Percentiles rank a stretch among this genome's conserved stretches.
Conservation (phyloP, 768 basidiomycete genomes). For the Rhodosporidiobolus sp. region DNA sequence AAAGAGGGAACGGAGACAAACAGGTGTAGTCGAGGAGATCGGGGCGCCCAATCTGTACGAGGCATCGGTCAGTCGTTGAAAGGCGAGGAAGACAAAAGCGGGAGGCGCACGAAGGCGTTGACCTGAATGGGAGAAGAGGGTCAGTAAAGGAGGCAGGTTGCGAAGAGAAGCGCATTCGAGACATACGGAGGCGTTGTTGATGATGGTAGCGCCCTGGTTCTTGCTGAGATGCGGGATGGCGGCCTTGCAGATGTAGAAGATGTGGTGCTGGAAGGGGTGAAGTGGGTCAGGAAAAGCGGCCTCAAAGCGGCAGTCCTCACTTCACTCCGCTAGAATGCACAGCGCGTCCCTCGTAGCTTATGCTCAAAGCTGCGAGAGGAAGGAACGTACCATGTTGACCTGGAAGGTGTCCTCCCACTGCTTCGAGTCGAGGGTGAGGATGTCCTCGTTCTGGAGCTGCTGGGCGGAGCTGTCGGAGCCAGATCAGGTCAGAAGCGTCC, state of each 20-base stretch:
- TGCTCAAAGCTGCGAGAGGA: too few species aligned
- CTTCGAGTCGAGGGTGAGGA: constrained; percentile 40
- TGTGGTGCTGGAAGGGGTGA: not conserved
- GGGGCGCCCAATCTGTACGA: constrained; percentile 51
- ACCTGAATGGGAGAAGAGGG: constrained; percentile 33
- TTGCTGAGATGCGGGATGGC: constrained; percentile 54
- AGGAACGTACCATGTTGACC: constrained; percentile 34
- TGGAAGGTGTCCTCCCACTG: constrained; percentile 43
- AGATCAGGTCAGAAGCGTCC: not conserved
- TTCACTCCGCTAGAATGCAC: too few species aligned
- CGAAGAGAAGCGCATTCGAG: too few species aligned
- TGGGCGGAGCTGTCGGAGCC: constrained; percentile 14
- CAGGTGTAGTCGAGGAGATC: constrained; percentile 56
- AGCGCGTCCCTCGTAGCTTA: too few species aligned
- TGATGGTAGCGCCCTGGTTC: constrained; percentile 50
- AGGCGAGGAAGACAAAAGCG: not conserved
- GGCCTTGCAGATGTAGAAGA: constrained; percentile 56
- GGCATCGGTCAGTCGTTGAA: not conserved
- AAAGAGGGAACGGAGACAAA: not conserved
- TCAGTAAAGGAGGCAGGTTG: not conserved
- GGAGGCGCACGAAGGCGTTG: constrained; percentile 49
- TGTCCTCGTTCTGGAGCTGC: constrained; percentile 40
- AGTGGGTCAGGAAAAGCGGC: not conserved
- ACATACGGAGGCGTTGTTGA: constrained; percentile 51
- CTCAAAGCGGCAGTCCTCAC: not conserved